A percentile compares a stretch with the other conserved stretches of the same genome.
Evolutionary conservation across 768 basidiomycete species (phyloP).

Genomic region (Podaxis sp.): DNA sequence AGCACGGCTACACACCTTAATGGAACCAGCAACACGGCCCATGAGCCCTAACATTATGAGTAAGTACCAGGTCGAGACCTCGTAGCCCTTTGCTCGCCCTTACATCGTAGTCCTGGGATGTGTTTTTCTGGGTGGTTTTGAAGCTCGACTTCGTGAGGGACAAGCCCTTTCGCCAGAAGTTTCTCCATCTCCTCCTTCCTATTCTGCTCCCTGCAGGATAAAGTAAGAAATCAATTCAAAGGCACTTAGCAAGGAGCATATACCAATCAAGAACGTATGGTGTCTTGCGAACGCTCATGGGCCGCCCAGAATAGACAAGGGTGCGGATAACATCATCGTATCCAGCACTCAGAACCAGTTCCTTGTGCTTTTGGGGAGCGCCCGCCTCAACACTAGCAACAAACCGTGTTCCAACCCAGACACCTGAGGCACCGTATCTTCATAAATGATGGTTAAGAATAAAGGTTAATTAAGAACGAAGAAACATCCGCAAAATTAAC

Average conservation of each 20-base stretch:
- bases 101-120: slow-evolving; percentile 56
- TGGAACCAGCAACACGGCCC: slow-evolving; percentile 73
- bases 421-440: slow-evolving; percentile 78
- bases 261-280: slow-evolving; percentile 75
- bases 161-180: slow-evolving; percentile 56
- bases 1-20: slow-evolving; percentile 26
- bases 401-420: slow-evolving; percentile 89
- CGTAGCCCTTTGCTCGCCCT: slow-evolving; percentile 18
- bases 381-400: slow-evolving; percentile 80
- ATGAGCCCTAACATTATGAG: slow-evolving; percentile 52
- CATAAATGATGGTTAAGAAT: neutral
- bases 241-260: slow-evolving; percentile 11
- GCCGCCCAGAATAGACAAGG: slow-evolving; percentile 72
- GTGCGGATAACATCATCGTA: slow-evolving; percentile 74
- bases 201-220: slow-evolving; percentile 48
- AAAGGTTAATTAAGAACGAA: neutral
- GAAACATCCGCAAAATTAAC: slow-evolving; percentile 11
- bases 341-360: slow-evolving; percentile 61
- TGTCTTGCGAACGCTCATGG: slow-evolving; percentile 78
- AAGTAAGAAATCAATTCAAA: neutral
- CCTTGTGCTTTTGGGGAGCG: slow-evolving; percentile 71
- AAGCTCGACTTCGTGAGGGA: slow-evolving; percentile 76
- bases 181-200: slow-evolving; percentile 54
- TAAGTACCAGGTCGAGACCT: neutral
- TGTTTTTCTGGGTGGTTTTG: slow-evolving; percentile 64